phyloP scores from a whole-genome alignment of 441 rosid species.

The Gossypium trilobum region DNA sequence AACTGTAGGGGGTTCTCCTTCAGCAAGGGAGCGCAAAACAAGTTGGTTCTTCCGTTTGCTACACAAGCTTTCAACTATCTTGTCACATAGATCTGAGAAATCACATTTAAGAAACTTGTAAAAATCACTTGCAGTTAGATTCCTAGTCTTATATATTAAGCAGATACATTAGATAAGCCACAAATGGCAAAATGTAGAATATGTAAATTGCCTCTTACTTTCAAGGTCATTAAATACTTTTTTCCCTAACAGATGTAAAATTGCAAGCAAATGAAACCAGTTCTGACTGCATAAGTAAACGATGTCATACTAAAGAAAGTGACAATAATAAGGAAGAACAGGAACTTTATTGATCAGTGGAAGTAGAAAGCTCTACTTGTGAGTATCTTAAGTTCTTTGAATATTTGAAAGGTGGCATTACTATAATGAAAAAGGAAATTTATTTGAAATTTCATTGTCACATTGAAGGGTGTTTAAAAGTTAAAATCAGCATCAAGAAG shows the following conservation, averaged over 20 bases:
- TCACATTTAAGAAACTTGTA: conserved; percentile 11
- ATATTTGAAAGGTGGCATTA: not conserved
- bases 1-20: conserved; percentile 46
- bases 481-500: not conserved
- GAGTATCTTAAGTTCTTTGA: not conserved
- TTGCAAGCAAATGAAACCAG: not conserved
- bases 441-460: not conserved
- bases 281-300: not conserved
- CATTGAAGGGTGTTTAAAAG: not conserved
- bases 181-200: not conserved
- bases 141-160: not conserved
- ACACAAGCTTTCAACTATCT: conserved; percentile 75
- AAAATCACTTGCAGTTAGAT: conserved; percentile 7
- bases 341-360: not conserved
- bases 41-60: conserved; percentile 71
- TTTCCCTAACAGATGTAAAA: conserved; percentile 3
- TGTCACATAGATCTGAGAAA: conserved; percentile 71
- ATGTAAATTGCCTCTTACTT: not conserved
- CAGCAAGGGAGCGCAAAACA: conserved; percentile 40
- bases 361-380: not conserved
- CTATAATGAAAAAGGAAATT: not conserved
- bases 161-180: not conserved
- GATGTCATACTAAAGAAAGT: not conserved
- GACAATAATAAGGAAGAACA: not conserved
- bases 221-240: not conserved